A percentile compares a stretch with the other conserved stretches of the same genome.
phyloP scores from a whole-genome alignment of 75 land plant species.

The Pinus tabuliformis region DNA sequence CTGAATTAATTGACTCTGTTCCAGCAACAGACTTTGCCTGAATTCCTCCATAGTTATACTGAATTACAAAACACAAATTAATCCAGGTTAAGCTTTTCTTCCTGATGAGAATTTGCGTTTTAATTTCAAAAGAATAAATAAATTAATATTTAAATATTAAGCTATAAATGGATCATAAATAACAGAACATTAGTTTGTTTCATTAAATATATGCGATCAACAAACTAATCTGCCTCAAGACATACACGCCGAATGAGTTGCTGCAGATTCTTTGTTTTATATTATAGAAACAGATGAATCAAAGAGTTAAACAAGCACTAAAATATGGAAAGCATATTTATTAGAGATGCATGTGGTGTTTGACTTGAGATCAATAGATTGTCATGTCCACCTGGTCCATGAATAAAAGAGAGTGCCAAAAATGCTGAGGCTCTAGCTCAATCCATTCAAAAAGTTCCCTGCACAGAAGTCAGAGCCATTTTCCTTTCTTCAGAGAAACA shows the following conservation, averaged over 20 bases:
- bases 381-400: conserved; percentile 86
- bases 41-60: conserved; percentile 97
- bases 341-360: not conserved
- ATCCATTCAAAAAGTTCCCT: conserved; percentile 99
- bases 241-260: not conserved
- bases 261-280: not conserved
- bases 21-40: conserved; percentile 47
- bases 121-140: not conserved
- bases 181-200: not conserved
- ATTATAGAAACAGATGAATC: not conserved
- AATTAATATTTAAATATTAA: not conserved
- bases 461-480: not conserved
- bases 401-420: conserved; percentile 91
- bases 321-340: not conserved
- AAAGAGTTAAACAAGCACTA: too few species aligned
- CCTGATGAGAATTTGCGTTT: not conserved
- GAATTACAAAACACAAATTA: conserved; percentile 3
- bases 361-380: not conserved
- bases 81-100: not conserved
- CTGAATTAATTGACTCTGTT: conserved; percentile 6
- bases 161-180: not conserved
- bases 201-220: not conserved
- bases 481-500: not conserved
- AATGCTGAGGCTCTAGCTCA: conserved; percentile 87
- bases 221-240: not conserved